These are phyloP conservation scores for Rhodosporidiobolus odoratus DNA, from an alignment of 768 basidiomycete species.

Conservation along the genomic window DNA sequence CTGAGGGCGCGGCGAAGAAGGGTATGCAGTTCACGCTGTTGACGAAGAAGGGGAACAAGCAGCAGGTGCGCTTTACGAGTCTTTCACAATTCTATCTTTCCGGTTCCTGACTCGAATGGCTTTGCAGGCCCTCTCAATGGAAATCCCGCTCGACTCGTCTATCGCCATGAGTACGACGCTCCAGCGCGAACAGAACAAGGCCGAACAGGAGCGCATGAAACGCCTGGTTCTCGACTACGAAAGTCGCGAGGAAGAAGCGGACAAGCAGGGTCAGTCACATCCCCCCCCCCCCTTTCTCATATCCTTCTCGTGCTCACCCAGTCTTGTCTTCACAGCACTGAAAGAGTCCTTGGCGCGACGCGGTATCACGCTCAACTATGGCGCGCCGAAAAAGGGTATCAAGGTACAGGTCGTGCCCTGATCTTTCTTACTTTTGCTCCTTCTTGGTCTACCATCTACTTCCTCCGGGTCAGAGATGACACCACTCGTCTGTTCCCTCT, in stretches of 20 bases:
- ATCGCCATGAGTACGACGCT: conserved; percentile 84
- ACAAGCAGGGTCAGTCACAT: conserved; percentile 38
- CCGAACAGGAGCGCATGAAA: conserved; percentile 95
- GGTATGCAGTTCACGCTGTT: conserved; percentile 85
- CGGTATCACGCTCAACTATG: conserved; percentile 28
- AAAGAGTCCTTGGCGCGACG: conserved; percentile 31
- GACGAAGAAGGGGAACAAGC: conserved; percentile 87
- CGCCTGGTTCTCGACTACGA: conserved; percentile 75
- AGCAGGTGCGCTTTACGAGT: conserved; percentile 57
- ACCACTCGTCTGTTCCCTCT: background rate
- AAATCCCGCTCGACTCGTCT: conserved; percentile 78
- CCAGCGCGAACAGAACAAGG: conserved; percentile 87
- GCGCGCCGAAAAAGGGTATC: too few species aligned
- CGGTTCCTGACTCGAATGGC: background rate
- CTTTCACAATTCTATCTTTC: background rate
- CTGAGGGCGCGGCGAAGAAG: conserved; percentile 1
- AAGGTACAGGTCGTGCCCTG: background rate
- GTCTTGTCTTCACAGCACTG: conserved; percentile 10
- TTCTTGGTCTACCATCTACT: background rate
- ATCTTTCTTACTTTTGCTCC: too few species aligned
- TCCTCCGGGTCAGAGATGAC: conserved; percentile 7
- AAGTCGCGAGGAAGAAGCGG: conserved; percentile 29
- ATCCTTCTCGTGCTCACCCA: too few species aligned
- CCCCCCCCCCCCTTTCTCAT: too few species aligned
- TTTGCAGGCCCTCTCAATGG: conserved; percentile 70